phyloP scores from a whole-genome alignment of 2,329 filamentous ascomycete genomes.

The Bipolaris zeicola region DNA sequence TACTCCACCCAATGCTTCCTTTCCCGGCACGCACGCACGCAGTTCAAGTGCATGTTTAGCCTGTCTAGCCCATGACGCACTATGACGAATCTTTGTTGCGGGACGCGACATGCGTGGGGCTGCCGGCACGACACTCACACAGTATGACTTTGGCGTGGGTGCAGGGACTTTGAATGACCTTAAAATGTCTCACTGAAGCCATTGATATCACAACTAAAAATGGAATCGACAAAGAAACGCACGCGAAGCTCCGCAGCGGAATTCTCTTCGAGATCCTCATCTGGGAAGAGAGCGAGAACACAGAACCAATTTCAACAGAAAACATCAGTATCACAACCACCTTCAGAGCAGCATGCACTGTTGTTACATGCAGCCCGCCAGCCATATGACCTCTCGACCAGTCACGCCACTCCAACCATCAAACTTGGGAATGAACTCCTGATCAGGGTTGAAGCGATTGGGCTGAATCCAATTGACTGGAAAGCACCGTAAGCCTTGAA shows the following conservation, averaged over 20 bases:
- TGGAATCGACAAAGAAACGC: constrained; percentile 23
- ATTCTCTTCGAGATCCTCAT: not conserved
- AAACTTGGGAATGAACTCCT: constrained; percentile 61
- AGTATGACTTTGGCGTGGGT: not conserved
- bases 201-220: not conserved
- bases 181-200: not conserved
- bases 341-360: constrained; percentile 53
- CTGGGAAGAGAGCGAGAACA: constrained; percentile 12
- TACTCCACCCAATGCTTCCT: constrained; percentile 10
- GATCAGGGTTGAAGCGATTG: constrained; percentile 67
- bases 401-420: constrained; percentile 56
- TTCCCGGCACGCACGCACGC: not conserved
- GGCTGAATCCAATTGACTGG: constrained; percentile 79
- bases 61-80: not conserved
- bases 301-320: constrained; percentile 18
- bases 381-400: constrained; percentile 55
- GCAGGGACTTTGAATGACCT: not conserved
- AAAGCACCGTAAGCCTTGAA: constrained; percentile 66
- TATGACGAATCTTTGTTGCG: not conserved
- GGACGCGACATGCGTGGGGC: not conserved
- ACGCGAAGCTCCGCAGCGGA: constrained; percentile 18
- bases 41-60: not conserved
- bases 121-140: not conserved
- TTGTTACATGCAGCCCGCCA: constrained; percentile 58
- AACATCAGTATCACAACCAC: constrained; percentile 4